Evolutionary conservation across 257 asterid species (phyloP), one percentile per base, ranked within the genome.

Genomic region (Solanum piurae): DNA sequence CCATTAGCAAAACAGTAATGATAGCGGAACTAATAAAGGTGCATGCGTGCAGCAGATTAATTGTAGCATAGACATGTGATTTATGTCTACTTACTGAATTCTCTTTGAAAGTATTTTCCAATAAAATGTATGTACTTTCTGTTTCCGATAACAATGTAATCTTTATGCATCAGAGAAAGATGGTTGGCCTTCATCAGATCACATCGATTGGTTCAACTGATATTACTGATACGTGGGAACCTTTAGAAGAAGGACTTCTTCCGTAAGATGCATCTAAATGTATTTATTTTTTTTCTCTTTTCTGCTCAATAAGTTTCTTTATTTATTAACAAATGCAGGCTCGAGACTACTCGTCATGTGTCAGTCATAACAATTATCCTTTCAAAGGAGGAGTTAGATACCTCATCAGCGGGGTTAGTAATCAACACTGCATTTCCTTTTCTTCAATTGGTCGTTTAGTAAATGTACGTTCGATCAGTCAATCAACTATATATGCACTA

Each of bases 21-120:
- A 93, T 93, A 44, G 98, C 93, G 73, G 98, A 94, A 94, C 80
- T 94, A 40, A 91, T 94, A 90, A 94, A 94, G 98, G 96, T 94
- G 86, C 9, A 5, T 3, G 60, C 9, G 9, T 3, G 60, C 36
- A 11, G 1, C 11, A 16, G 58, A 46, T 46, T 46, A 46, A 46
- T 36, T 42, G 42, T 55, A 73, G 68, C 69, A 33, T 21, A 23
- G 37, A 34, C 38, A 29, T 52, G 11, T 42, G 27, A 31, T 58
- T 52, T 52, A 34, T 84, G 18, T 33, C 86, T 76, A 36, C 13
- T 58, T 37, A 16, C 60, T 64, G 64, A 40, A 68, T 68, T 85
- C 58, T 68, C 62, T 85, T 55, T 42, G 64, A 85, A n/a, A 7
- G 11, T 85, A 16, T 44, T 14, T 85, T 42, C n/a, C 44, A 62